Conservation (phyloP, 352 stramenopile genomes). For the Pythium rishiriense region DNA sequence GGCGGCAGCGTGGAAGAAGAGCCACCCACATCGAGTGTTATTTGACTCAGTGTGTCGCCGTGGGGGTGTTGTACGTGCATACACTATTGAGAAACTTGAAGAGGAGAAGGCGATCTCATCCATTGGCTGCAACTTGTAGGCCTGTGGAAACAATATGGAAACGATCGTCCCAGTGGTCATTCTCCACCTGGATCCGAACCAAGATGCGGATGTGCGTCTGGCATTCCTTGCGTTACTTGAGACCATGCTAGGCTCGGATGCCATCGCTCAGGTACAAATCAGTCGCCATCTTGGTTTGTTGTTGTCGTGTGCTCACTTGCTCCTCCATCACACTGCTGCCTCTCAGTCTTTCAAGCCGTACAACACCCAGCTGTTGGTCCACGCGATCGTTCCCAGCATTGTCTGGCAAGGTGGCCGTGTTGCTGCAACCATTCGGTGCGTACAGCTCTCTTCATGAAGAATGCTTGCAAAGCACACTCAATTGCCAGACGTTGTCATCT, state of each 20-base stretch:
- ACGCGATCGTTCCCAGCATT: slow-evolving; percentile 88
- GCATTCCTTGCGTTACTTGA: slow-evolving; percentile 84
- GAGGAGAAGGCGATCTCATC: not conserved
- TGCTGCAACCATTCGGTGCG: slow-evolving; percentile 79
- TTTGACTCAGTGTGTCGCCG: slow-evolving; percentile 81
- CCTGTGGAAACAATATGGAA: slow-evolving; percentile 56
- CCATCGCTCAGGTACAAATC: slow-evolving; percentile 47
- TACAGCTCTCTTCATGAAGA: not conserved
- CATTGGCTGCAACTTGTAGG: slow-evolving; percentile 29
- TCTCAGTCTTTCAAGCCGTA: slow-evolving; percentile 66
- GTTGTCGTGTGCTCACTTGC: not conserved
- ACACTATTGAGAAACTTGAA: not conserved
- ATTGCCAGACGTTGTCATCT: too few species aligned
- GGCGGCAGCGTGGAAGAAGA: slow-evolving; percentile 59
- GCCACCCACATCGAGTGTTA: slow-evolving; percentile 50
- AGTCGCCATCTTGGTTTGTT: not conserved
- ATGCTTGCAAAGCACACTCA: not conserved
- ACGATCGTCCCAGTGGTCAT: slow-evolving; percentile 65
- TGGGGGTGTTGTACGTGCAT: slow-evolving; percentile 43
- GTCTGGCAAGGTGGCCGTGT: slow-evolving; percentile 88
- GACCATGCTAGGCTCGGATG: slow-evolving; percentile 68
- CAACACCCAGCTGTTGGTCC: slow-evolving; percentile 57
- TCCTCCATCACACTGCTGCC: not conserved
- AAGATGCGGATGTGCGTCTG: slow-evolving; percentile 74
- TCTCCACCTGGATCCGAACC: slow-evolving; percentile 59